phyloP scores from a whole-genome alignment of 2,329 filamentous ascomycete genomes.

The Ambrosiella xylebori region DNA sequence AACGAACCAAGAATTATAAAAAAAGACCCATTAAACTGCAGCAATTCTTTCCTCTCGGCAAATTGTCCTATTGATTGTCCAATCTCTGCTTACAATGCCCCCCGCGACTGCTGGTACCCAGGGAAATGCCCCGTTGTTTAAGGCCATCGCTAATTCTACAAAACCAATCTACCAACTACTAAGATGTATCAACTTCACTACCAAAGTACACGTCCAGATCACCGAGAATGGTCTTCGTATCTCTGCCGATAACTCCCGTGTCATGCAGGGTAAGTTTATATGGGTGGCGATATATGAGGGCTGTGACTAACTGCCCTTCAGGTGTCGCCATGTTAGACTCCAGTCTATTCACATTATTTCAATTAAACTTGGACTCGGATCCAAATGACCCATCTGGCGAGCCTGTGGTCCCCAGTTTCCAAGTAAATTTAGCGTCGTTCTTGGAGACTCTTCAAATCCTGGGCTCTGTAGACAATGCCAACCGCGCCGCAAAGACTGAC shows the following conservation, averaged over 20 bases:
- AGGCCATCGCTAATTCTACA: slow-evolving; percentile 60
- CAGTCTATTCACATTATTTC: slow-evolving; percentile 73
- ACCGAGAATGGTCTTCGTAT: slow-evolving; percentile 74
- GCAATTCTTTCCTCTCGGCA: neutral
- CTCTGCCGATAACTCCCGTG: slow-evolving; percentile 69
- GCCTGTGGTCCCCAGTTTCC: slow-evolving; percentile 48
- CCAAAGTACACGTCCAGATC: slow-evolving; percentile 50
- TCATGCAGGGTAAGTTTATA: slow-evolving; percentile 62
- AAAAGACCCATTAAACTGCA: neutral
- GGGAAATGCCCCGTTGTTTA: slow-evolving; percentile 38
- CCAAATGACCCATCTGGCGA: slow-evolving; percentile 16
- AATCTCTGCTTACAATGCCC: slow-evolving; percentile 3
- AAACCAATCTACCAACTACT: slow-evolving; percentile 52
- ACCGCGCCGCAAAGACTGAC: slow-evolving; percentile 39
- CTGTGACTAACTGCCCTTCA: slow-evolving; percentile 10
- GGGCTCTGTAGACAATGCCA: slow-evolving; percentile 55
- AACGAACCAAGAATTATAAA: neutral
- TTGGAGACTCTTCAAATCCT: slow-evolving; percentile 94
- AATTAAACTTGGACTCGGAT: slow-evolving; percentile 37
- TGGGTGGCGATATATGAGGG: neutral
- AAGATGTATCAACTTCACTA: slow-evolving; percentile 41
- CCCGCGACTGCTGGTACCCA: slow-evolving; percentile 1
- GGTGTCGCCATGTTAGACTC: slow-evolving; percentile 64
- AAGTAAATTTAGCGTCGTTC: slow-evolving; percentile 71
- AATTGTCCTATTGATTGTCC: neutral